Base-by-base conservation (phyloP, 257 asterid genomes). In the Primulina tabacum region DNA sequence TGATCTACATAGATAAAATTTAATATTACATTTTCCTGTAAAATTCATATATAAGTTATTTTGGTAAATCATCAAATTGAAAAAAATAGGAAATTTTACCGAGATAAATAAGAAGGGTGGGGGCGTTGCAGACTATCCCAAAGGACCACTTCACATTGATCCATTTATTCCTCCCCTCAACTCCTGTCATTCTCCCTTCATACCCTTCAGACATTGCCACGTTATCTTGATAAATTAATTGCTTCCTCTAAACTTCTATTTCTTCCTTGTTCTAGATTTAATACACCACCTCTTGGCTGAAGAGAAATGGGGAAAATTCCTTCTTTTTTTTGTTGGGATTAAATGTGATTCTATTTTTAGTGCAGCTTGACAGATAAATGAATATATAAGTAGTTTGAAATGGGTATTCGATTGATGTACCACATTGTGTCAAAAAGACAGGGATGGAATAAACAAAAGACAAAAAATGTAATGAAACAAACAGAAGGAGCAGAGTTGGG, bases 91-190 rank as follows among this genome's bases (percentile, higher is more conserved):
- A 32, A 0, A 32, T 32, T 32, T 34, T 7, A 7, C 38, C 8
- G 0, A 34, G 38, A 34, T 34, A 34, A 7, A 38, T 38, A 38
- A 43, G 1, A 43, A 43, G n/a, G n/a, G 53, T 12, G 3, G 53
- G 53, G 52, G 7, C 12, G n/a, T 18, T 43, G 53, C 53, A 43
- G 53, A 0, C 2, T 1, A 12, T 12, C 7, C 8, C 21, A 50
- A 4, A 4, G 79, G 85, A 67, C 83, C 87, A 72, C 70, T 37
- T 32, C 65, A 35, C 79, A 82, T 77, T 73, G 56, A 71, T 35
- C 66, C 32, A 28, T 43, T 69, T 60, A 72, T 62, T 52, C 24
- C 61, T 52, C 24, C 61, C 71, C 69, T 58, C 28, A 60, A 69
- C 68, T 34, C 79, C 8, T 47, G 65, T 73, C 62, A 32, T 70